Percentiles rank a stretch among this genome's conserved stretches.
Conservation (phyloP, 441 rosid species). For the Euphorbia neoarborescens region DNA sequence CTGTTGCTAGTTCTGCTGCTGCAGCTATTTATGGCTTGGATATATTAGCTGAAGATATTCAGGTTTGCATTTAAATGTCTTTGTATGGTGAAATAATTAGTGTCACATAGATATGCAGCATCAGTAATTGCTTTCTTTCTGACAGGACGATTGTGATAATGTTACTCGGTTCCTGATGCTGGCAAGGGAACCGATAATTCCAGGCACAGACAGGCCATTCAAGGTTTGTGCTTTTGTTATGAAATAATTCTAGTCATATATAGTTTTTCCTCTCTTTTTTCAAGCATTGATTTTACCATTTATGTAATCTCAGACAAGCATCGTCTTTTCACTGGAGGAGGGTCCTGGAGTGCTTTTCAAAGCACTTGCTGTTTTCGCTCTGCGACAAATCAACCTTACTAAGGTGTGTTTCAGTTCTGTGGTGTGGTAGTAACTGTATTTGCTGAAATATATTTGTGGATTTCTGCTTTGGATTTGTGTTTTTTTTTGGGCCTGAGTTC, state of each 20-base stretch:
- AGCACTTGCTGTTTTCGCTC: conserved; percentile 96
- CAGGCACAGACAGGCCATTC: conserved; percentile 68
- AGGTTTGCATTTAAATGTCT: conserved; percentile 39
- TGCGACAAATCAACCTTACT: conserved; percentile 75
- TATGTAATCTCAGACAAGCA: conserved; percentile 61
- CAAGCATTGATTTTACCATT: conserved; percentile 12
- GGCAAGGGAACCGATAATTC: conserved; percentile 98
- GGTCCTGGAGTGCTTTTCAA: conserved; percentile 97
- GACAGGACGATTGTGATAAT: conserved; percentile 79
- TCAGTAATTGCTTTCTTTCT: conserved; percentile 15
- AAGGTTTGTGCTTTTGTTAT: conserved; percentile 47
- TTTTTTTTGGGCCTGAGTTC: conserved; percentile 11
- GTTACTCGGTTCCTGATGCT: conserved; percentile 83
- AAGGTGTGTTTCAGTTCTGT: conserved; percentile 37
- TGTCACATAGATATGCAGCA: conserved; percentile 15
- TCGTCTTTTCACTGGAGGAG: conserved; percentile 90
- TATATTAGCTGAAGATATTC: conserved; percentile 85
- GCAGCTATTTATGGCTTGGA: conserved; percentile 67
- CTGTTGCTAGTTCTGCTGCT: conserved; percentile 83
- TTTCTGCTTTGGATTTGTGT: conserved; percentile 10
- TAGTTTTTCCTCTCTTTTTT: neutral
- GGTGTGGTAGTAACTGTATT: neutral
- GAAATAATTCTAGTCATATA: neutral
- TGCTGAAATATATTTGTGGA: conserved; percentile 3
- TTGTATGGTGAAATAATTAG: conserved; percentile 8